Evolutionary conservation across 352 stramenopile species (phyloP).

Genomic region (Pythium scleroteichum): DNA sequence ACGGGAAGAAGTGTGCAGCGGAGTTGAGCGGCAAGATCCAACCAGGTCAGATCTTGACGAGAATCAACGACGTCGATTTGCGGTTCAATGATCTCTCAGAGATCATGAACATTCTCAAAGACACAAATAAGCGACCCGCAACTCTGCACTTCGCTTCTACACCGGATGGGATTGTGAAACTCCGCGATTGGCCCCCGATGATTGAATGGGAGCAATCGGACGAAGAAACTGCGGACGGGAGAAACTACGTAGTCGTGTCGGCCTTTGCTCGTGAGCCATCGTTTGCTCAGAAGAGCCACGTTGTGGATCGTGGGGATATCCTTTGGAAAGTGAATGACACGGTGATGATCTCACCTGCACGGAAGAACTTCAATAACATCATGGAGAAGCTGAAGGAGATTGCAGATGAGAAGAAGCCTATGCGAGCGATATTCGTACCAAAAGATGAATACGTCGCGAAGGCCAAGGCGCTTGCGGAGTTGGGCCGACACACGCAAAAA

Average conservation of each 20-base stretch:
- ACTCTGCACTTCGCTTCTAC: constrained; percentile 77
- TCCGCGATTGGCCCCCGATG: constrained; percentile 84
- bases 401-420: constrained; percentile 49
- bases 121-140: constrained; percentile 57
- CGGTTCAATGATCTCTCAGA: constrained; percentile 64
- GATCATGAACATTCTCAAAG: constrained; percentile 57
- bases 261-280: constrained; percentile 72
- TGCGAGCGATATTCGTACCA: constrained; percentile 57
- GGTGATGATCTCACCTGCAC: constrained; percentile 47
- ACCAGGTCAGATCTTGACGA: constrained; percentile 58
- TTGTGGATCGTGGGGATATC: constrained; percentile 66
- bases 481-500: not conserved
- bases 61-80: constrained; percentile 70
- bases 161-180: constrained; percentile 73
- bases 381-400: constrained; percentile 59
- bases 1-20: constrained; percentile 56
- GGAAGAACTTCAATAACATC: constrained; percentile 53
- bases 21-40: constrained; percentile 78
- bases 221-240: constrained; percentile 53
- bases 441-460: constrained; percentile 57
- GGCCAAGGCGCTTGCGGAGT: constrained; percentile 24
- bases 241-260: constrained; percentile 68
- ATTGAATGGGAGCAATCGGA: constrained; percentile 68
- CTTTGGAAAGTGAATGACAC: constrained; percentile 62
- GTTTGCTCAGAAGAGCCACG: constrained; percentile 65